phyloP scores from a whole-genome alignment of 768 basidiomycete genomes.

The Peribolospora baueri region DNA sequence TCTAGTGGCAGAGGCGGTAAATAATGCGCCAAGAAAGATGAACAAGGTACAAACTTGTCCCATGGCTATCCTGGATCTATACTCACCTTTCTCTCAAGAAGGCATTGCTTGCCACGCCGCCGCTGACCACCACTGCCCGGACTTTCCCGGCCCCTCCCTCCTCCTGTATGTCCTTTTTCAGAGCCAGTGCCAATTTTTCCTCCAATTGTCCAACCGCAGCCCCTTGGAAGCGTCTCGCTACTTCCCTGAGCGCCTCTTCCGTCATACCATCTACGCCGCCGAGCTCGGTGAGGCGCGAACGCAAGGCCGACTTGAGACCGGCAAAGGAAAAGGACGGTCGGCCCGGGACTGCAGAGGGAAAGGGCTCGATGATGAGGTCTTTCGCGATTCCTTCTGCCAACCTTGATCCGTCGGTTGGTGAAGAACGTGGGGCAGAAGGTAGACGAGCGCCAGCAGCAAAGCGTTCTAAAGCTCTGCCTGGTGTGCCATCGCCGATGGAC shows the following conservation, averaged over 20 bases:
- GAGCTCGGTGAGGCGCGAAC: slow-evolving; percentile 29
- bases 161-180: too few relatives aligned
- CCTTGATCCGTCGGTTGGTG: slow-evolving; percentile 1
- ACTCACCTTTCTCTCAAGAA: slow-evolving; percentile 39
- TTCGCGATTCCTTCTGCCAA: slow-evolving; percentile 4
- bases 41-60: neutral
- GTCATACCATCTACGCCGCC: slow-evolving; percentile 19
- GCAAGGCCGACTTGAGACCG: slow-evolving; percentile 43
- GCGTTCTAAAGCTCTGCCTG: slow-evolving; percentile 50
- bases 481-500: slow-evolving; percentile 26
- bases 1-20: neutral
- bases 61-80: too few relatives aligned
- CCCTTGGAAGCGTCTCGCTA: slow-evolving; percentile 49
- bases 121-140: slow-evolving; percentile 48
- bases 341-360: slow-evolving; percentile 28
- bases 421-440: too few relatives aligned
- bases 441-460: slow-evolving; percentile 21
- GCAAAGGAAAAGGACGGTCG: slow-evolving; percentile 47
- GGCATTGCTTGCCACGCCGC: slow-evolving; percentile 69
- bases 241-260: slow-evolving; percentile 15
- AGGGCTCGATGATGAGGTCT: neutral
- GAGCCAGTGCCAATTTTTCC: slow-evolving; percentile 26
- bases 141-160: slow-evolving; percentile 14
- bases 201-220: slow-evolving; percentile 45
- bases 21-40: too few relatives aligned